phyloP scores from a whole-genome alignment of 768 basidiomycete species.

The Trametes cinnabarina region DNA sequence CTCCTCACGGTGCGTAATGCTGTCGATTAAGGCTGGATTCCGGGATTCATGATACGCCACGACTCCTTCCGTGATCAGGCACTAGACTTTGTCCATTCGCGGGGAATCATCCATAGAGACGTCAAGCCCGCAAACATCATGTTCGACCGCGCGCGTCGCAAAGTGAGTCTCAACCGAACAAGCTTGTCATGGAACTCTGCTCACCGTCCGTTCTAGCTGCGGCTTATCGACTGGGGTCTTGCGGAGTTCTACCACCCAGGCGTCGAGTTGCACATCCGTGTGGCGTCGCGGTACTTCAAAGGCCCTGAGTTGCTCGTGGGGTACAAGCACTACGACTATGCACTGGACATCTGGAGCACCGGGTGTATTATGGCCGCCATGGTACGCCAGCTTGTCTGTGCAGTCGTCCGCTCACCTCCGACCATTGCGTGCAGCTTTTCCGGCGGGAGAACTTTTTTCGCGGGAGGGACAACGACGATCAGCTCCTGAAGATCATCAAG shows the following conservation, averaged over 20 bases:
- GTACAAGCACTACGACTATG: constrained; percentile 97
- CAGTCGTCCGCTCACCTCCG: not conserved
- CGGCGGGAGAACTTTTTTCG: constrained; percentile 99
- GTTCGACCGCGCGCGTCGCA: constrained; percentile 95
- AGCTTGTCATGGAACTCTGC: not conserved
- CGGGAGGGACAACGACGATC: constrained; percentile 98
- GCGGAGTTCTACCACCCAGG: constrained; percentile 98
- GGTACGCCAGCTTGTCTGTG: constrained; percentile 45
- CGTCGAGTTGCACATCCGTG: constrained; percentile 95
- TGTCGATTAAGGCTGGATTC: not conserved
- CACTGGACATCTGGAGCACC: constrained; percentile 96
- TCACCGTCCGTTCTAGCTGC: constrained; percentile 51
- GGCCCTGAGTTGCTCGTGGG: constrained; percentile 94
- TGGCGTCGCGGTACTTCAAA: constrained; percentile 96
- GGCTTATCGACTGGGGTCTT: constrained; percentile 97
- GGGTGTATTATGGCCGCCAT: constrained; percentile 99
- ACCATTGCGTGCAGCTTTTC: constrained; percentile 70
- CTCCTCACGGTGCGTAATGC: constrained; percentile 68
- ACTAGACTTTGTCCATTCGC: constrained; percentile 95
- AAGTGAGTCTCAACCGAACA: constrained; percentile 46
- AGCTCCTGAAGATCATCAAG: constrained; percentile 95
- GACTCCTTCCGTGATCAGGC: constrained; percentile 50
- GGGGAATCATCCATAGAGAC: constrained; percentile 98
- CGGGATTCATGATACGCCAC: not conserved
- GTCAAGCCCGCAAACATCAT: constrained; percentile 99